Conservation (phyloP, 1,284 basidiomycete genomes). For the Takashimella tepidaria region DNA sequence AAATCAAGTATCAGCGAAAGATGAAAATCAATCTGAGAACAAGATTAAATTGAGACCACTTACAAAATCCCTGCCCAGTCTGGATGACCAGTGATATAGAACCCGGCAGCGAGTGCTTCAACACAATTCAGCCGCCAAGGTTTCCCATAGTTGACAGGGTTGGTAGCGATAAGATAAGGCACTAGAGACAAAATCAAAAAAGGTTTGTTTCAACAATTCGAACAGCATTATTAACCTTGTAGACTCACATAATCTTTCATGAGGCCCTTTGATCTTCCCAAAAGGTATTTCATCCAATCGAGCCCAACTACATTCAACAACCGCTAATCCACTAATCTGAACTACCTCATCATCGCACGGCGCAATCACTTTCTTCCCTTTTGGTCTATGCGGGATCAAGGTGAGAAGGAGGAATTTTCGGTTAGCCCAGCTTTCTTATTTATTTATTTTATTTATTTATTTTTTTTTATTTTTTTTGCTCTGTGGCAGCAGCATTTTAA, state of each 20-base stretch:
- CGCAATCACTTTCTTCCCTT: conserved; percentile 73
- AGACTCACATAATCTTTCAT: conserved; percentile 78
- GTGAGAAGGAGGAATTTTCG: too few relatives aligned
- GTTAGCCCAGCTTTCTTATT: too few relatives aligned
- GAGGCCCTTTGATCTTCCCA: conserved; percentile 82
- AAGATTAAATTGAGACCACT: conserved; percentile 8
- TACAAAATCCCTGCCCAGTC: conserved; percentile 66
- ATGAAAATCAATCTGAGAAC: neutral
- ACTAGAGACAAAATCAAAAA: conserved; percentile 52
- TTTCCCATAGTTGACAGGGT: conserved; percentile 92
- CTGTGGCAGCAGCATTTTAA: too few relatives aligned
- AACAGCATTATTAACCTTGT: neutral
- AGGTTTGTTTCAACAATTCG: neutral
- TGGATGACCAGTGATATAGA: conserved; percentile 83
- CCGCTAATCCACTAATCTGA: conserved; percentile 71
- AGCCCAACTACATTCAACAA: conserved; percentile 98
- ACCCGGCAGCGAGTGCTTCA: conserved; percentile 86
- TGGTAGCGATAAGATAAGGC: conserved; percentile 85
- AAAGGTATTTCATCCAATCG: conserved; percentile 91
- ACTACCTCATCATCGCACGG: conserved; percentile 82
- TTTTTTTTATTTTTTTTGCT: too few relatives aligned
- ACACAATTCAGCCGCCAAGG: conserved; percentile 88
- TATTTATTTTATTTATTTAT: too few relatives aligned
- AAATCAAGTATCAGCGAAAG: neutral
- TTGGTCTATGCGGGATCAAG: too few relatives aligned